Base-by-base conservation (phyloP, 768 basidiomycete genomes). In the Mycena capillaripes region DNA sequence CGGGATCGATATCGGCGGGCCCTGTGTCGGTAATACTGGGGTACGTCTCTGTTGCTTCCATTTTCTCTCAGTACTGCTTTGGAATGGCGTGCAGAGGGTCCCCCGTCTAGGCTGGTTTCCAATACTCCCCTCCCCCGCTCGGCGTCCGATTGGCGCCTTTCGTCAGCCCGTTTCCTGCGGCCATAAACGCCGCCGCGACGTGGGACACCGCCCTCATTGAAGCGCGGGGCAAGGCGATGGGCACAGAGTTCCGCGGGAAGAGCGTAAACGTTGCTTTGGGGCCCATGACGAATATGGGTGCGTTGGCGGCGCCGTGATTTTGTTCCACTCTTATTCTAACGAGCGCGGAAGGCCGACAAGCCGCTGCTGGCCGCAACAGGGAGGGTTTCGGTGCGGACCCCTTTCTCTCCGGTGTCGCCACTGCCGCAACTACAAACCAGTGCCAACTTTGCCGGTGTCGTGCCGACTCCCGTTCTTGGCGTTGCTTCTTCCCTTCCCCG, bases 111-210 rank as follows among this genome's bases (percentile, higher is more conserved):
- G 14, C 36, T 38, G 36, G 36, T 14, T 14, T 38, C 36, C 36
- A 38, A 38, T 7, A 38, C 36, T 38, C n/a, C n/a, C n/a, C n/a
- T n/a, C n/a, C 36, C 36, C 36, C 36, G 36, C 36, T 38, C 14
- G 36, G 36, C 36, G 36, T 38, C 36, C 36, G 14, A 8, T 38
- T 38, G 36, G 36, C 36, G 36, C 36, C 7, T 7, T 38, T 8
- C 14, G 36, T 38, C 14, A 14, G 36, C 36, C 8, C 36, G 36
- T 38, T 38, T 14, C 59, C 38, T 42, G 8, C 59, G 10, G 59
- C 6, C 25, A 60, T 44, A 36, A 60, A 60, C 40, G 59, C 59
- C 21, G 38, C 59, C 23, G 36, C 59, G 36, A 60, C 59, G 59
- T 44, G 59, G 59, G 59, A 60, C 25, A 6, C 6, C 10, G 40